Base-by-base conservation (phyloP, 768 basidiomycete species). In the Artomyces pyxidatus region DNA sequence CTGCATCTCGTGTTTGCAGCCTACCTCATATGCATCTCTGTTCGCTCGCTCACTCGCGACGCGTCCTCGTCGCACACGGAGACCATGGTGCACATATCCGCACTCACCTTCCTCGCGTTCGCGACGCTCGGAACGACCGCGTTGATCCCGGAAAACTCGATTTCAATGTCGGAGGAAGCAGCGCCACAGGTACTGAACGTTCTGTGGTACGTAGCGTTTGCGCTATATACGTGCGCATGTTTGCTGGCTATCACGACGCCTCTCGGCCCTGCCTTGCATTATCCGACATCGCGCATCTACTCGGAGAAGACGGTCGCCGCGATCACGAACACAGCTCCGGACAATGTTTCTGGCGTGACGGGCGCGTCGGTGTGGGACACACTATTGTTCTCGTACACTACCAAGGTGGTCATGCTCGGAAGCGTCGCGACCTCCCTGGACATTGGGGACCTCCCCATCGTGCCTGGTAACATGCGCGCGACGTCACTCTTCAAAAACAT, bases 331-430 rank as follows among this genome's bases (percentile, higher is more conserved):
- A 64, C 63, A n/a, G 75, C 77, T n/a, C 65, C 74, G 32, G 75
- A 83, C 52, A 95, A 94, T 58, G 88, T 94, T 16, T 82, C 78
- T 42, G 85, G 85, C 1, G 60, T 78, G 21, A 69, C 72, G 74
- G 83, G 73, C 49, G 72, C 80, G 21, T 83, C 81, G 4, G 68
- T 75, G 1, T 78, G 75, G 72, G 77, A 76, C 48, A 67, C 70
- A 44, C 65, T 96, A 5, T 66, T 92, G n/a, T 96, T 96, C 65
- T 81, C 81, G 14, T 93, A 91, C 63, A 89, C 86, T 30, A 93
- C 90, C 1, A 82, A 85, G 52, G 88, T 96, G 12, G 80, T 94
- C 48, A 81, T 82, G 77, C 80, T 92, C 37, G 92, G 90, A 2
- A 80, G 89, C 65, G 72, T 71, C 2, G 72, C 84, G 2, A 73